Evolutionary conservation across 1,284 basidiomycete species (phyloP), one percentile per base, ranked within the genome.

Genomic region (Cutaneotrichosporon sp.): DNA sequence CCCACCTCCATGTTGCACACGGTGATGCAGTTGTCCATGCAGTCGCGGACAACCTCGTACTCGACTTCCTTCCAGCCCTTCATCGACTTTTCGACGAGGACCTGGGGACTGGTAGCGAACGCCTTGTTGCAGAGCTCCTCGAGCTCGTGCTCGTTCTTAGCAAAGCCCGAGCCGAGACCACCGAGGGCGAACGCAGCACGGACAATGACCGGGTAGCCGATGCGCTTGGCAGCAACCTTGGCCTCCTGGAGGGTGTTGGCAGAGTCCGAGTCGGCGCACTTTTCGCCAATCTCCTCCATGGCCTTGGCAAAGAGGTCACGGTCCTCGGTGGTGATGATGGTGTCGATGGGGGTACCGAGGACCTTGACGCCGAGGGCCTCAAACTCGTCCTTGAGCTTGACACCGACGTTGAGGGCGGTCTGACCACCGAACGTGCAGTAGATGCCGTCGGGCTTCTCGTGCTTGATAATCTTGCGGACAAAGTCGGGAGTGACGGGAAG

Each of bases 21-120:
- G 1, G 92, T 97, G 77, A 97, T 97, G 72, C 93, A 97, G 75
- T 73, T 73, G 76, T 97, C 88, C 63, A 89, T 81, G 77, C 91
- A 96, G 77, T 98, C 94, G 55, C 94, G 83, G n/a, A 97, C 94
- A 48, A 98, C 94, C 75, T 98, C 94, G 68, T 98, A 98, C 78
- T 98, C 94, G 64, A 97, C 91, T 79, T 98, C 94, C 78, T 98
- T 97, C 92, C 92, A 97, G 13, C 94, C 94, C 78, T 97, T 97
- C 93, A 98, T 97, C 70, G 89, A 92, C 81, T 86, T 94, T 80
- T 98, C 94, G 21, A 98, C 90, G 22, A 98, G 80, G 1, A 98
- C 93, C 77, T 98, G 94, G 46, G 94, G 92, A 64, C 87, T 90
- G 33, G 90, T 97, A 44, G 94, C 93, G 72, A 98, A 97, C 13